Base-by-base conservation (phyloP, 2,329 filamentous ascomycete species). In the Ophiocordyceps robertsii region DNA sequence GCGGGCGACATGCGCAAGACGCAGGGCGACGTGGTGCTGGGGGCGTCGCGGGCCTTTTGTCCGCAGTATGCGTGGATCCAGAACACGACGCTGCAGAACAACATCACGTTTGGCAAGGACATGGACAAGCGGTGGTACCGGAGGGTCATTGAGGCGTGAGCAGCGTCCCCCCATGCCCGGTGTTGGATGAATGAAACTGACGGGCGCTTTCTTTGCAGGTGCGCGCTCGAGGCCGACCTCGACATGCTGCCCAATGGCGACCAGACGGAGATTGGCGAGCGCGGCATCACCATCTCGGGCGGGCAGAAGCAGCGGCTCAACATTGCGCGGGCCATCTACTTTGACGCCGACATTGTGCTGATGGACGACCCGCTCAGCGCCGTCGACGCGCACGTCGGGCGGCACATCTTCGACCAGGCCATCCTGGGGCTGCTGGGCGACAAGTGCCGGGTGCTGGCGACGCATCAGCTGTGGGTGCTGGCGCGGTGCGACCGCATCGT, bases 41-140 rank as follows among this genome's bases (percentile, higher is more conserved):
- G 89, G 35, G 86, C 86, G 0, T 81, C 79, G 3, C 73, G 89
- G 47, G 86, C 90, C 0, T 95, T 95, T 54, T 96, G 92, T 50
- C 90, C 90, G 0, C 90, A 98, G 57, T 95, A 95, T 56, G 86
- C 92, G 0, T 98, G 92, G 92, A 95, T 98, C 39, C 90, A 96
- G 57, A 96, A 96, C 55, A 73, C 87, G 0, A 85, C 82, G 1
- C 75, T 96, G 4, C 80, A 78, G 47, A 78, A 95, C 30, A 98
- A 98, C 54, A 94, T 98, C 45, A 63, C 87, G 0, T 96, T 96
- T 54, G 90, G 90, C 11, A 90, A 87, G 51, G 74, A 78, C 0
- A 75, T 82, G 63, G 72, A 94, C 41, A 72, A 72, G 44, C 65
- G 67, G 3, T 95, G 90, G 89, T 94, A 95, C 55, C 73, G 82